These are phyloP conservation scores for Trebouxiophyceae sp. DNA, from an alignment of 163 green algal genomes.

Conservation along the genomic window DNA sequence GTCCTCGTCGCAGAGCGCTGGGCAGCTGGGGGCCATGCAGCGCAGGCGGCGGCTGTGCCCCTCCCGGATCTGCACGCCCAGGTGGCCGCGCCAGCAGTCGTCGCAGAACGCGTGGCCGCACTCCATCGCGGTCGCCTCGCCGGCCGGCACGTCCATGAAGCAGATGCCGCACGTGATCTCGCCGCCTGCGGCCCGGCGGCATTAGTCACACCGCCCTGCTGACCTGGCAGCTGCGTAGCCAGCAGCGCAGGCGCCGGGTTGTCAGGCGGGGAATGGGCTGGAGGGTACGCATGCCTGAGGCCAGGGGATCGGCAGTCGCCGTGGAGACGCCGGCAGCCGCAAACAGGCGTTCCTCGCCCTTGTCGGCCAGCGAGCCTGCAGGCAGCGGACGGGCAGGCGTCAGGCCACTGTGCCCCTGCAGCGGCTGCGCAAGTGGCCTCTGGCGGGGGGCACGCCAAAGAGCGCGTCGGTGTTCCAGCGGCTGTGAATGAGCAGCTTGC, in stretches of 20 bases:
- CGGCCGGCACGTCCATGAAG: constrained; percentile 30
- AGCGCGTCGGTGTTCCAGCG: constrained; percentile 63
- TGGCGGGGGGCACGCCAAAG: constrained; percentile 30
- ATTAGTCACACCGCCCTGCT: background rate
- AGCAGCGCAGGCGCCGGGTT: background rate
- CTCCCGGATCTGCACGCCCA: constrained; percentile 62
- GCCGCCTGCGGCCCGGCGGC: background rate
- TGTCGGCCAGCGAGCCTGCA: constrained; percentile 39
- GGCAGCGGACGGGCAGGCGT: too few species aligned
- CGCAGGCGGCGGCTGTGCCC: constrained; percentile 52
- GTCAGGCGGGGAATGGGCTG: background rate
- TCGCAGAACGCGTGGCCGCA: constrained; percentile 78
- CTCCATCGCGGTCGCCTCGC: constrained; percentile 47
- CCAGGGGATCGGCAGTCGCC: background rate
- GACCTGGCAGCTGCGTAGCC: background rate
- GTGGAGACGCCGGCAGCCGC: constrained; percentile 30
- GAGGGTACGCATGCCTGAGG: background rate
- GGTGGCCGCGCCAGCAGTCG: constrained; percentile 68
- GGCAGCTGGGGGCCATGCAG: constrained; percentile 70
- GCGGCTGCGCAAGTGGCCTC: too few species aligned
- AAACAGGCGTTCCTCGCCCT: constrained; percentile 32
- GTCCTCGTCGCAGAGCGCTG: constrained; percentile 58
- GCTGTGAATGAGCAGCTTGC: constrained; percentile 66
- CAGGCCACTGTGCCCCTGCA: too few species aligned
- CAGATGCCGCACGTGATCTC: constrained; percentile 44